phyloP scores from a whole-genome alignment of 2,329 filamentous ascomycete species.

The Phoma sp. region DNA sequence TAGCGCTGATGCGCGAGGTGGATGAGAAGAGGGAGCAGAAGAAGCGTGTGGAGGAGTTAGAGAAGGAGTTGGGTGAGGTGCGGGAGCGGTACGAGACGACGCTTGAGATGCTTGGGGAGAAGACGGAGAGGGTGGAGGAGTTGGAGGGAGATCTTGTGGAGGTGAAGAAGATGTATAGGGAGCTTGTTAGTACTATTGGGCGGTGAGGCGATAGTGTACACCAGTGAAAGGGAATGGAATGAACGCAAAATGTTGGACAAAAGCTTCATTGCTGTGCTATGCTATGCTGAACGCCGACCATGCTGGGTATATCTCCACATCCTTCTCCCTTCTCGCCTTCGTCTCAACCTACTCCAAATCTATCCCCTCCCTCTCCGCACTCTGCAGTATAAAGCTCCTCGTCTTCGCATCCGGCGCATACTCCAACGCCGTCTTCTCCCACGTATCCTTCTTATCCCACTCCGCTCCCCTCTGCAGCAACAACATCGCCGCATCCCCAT shows the following conservation, averaged over 20 bases:
- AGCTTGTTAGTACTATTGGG: slow-evolving; percentile 82
- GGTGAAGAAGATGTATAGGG: slow-evolving; percentile 94
- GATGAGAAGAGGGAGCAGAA: slow-evolving; percentile 72
- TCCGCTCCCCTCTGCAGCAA: slow-evolving; percentile 87
- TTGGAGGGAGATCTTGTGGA: slow-evolving; percentile 87
- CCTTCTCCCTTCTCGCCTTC: neutral
- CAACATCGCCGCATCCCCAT: slow-evolving; percentile 81
- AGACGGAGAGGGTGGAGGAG: slow-evolving; percentile 94
- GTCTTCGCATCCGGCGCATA: slow-evolving; percentile 88
- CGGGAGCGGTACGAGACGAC: slow-evolving; percentile 86
- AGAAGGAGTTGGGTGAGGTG: slow-evolving; percentile 72
- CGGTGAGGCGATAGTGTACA: neutral
- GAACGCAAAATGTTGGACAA: too few relatives aligned
- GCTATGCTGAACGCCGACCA: slow-evolving; percentile 9
- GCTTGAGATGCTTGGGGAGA: slow-evolving; percentile 93
- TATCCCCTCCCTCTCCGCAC: slow-evolving; percentile 85
- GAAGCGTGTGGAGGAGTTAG: slow-evolving; percentile 68
- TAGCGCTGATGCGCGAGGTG: slow-evolving; percentile 84
- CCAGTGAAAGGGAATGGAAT: neutral
- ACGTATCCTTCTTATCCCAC: slow-evolving; percentile 74
- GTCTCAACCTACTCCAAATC: slow-evolving; percentile 55
- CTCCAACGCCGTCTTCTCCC: slow-evolving; percentile 77
- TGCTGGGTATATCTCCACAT: slow-evolving; percentile 16
- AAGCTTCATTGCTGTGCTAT: too few relatives aligned
- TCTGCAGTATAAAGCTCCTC: slow-evolving; percentile 76